Base-by-base conservation (phyloP, 371 early-diverging fungal genomes). In the Apophysomyces sp. region DNA sequence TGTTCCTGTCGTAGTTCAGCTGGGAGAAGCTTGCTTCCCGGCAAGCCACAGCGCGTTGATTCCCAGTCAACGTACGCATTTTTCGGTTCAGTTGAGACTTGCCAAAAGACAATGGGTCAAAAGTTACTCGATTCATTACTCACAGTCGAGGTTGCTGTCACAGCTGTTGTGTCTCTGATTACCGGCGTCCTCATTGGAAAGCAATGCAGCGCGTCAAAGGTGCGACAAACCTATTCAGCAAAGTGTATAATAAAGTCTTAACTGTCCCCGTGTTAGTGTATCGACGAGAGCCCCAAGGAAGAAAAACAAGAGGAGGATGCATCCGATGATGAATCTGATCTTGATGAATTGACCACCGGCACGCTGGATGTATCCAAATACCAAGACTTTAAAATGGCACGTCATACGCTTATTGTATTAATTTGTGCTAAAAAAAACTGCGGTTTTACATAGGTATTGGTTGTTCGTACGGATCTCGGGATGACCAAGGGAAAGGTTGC, bases 401-500 rank as follows among this genome's bases (percentile, higher is more conserved):
- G 31, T 26, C 0, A 2, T 11, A 21, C 44, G n/a, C n/a, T 41
- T 29, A 12, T 54, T 18, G 49, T 27, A 59, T n/a, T 26, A 2
- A 39, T 37, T 39, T 51, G n/a, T 18, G 27, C 27, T 24, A 57
- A 15, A 28, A 5, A 26, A 18, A 18, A 61, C 29, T 37, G 39
- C 16, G n/a, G 26, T 39, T 13, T 12, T 32, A 27, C 12, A n/a
- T 57, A 83, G 87, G 92, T 91, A 4, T 82, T 95, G 15, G 76
- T 95, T 9, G 80, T 97, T 7, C 84, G 98, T 18, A 92, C 87
- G 0, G 98, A 98, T 74, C 81, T 98, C 40, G 92, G 88, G 28
- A 98, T 98, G 98, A 86, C 86, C 30, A 97, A 96, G 73, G 98
- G 98, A 32, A 97, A 98, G 67, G 87, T 92, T 16, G 98, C 98